A percentile compares a stretch with the other conserved stretches of the same genome.
phyloP scores from a whole-genome alignment of 441 rosid species.

The Gossypium davidsonii region DNA sequence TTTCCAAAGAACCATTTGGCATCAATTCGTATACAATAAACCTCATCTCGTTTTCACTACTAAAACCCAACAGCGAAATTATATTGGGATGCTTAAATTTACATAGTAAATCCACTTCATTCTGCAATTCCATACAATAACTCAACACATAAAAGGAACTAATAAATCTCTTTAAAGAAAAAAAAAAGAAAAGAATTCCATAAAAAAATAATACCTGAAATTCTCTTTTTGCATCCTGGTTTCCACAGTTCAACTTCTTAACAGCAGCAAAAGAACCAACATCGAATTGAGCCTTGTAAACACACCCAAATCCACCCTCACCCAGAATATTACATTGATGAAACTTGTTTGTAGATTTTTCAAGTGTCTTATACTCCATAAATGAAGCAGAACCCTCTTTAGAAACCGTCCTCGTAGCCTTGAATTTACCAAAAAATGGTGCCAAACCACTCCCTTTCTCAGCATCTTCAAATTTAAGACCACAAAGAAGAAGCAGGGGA shows the following conservation, averaged over 20 bases:
- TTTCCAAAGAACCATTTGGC: constrained; percentile 81
- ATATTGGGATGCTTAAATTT: constrained; percentile 68
- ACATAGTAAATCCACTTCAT: constrained; percentile 72
- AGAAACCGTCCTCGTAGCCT: constrained; percentile 36
- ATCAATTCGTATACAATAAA: constrained; percentile 80
- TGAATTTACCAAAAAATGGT: constrained; percentile 48
- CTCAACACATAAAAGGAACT: not conserved
- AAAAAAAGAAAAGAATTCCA: not conserved
- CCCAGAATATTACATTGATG: constrained; percentile 66
- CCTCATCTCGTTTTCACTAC: constrained; percentile 43
- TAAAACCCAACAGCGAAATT: constrained; percentile 66
- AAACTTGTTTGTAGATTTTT: constrained; percentile 60
- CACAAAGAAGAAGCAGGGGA: constrained; percentile 17
- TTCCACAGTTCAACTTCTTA: constrained; percentile 66
- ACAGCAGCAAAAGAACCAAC: constrained; percentile 56
- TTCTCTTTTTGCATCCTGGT: constrained; percentile 58
- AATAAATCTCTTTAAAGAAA: too few relatives aligned
- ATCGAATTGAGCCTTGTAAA: constrained; percentile 62
- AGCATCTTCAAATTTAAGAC: constrained; percentile 31
- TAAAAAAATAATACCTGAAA: constrained; percentile 50
- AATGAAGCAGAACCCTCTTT: constrained; percentile 46
- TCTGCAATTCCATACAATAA: constrained; percentile 39
- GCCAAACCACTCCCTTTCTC: constrained; percentile 42
- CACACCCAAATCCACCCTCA: constrained; percentile 82
- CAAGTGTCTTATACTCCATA: constrained; percentile 56